A percentile compares a stretch with the other conserved stretches of the same genome.
phyloP scores from a whole-genome alignment of 345 rosid species.

The Limnanthes douglasii region DNA sequence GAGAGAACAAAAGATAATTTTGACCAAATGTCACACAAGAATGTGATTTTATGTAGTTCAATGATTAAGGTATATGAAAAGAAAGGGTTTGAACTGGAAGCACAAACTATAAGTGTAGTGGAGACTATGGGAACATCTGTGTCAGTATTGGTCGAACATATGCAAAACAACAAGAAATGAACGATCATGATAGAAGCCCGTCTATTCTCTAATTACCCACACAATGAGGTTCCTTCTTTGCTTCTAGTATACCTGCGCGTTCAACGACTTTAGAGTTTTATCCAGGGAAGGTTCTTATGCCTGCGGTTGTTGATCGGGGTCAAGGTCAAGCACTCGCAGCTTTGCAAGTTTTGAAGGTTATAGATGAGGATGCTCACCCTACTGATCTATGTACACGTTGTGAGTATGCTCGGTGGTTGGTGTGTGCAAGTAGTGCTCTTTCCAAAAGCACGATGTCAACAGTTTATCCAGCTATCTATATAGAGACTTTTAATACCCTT shows the following conservation, averaged over 20 bases:
- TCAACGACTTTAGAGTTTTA: slow-evolving; percentile 42
- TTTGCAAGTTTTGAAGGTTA: slow-evolving; percentile 71
- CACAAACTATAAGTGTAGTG: too few species aligned
- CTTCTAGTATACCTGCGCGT: slow-evolving; percentile 86
- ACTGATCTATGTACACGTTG: slow-evolving; percentile 79
- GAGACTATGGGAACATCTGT: too few species aligned
- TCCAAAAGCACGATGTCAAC: slow-evolving; percentile 61
- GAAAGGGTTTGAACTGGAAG: too few species aligned
- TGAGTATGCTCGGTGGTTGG: slow-evolving; percentile 91
- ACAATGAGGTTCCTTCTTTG: slow-evolving; percentile 25
- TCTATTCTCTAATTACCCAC: too few species aligned
- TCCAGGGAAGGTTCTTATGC: slow-evolving; percentile 77
- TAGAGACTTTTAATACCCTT: slow-evolving; percentile 79
- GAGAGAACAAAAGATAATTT: too few species aligned
- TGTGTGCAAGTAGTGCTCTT: slow-evolving; percentile 57
- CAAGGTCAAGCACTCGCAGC: slow-evolving; percentile 86
- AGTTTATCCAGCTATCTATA: slow-evolving; percentile 94
- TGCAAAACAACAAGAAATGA: too few species aligned
- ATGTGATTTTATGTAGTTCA: too few species aligned
- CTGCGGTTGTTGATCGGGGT: slow-evolving; percentile 67
- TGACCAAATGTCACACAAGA: too few species aligned
- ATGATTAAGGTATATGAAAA: too few species aligned
- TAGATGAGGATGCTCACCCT: slow-evolving; percentile 63
- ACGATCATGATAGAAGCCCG: too few species aligned
- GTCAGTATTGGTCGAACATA: too few species aligned